Evolutionary conservation across 331 rosid genomes (phyloP).

Genomic region (Stylosanthes scabra): DNA sequence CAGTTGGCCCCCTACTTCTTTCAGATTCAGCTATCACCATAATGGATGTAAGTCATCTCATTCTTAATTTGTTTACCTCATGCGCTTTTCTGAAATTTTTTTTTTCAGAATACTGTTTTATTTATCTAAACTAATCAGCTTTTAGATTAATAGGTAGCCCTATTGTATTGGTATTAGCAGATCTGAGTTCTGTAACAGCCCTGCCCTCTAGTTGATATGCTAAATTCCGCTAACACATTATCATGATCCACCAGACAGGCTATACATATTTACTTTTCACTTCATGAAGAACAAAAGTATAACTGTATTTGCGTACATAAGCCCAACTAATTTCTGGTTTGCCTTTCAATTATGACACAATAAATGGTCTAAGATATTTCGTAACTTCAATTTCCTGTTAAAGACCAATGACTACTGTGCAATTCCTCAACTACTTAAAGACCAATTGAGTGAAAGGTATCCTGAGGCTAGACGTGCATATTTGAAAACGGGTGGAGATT

Average conservation of each 20-base stretch:
- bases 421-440: conserved; percentile 90
- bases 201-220: conserved; percentile 29
- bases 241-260: too few species aligned
- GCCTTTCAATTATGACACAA: conserved; percentile 18
- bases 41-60: conserved; percentile 88
- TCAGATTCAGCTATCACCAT: conserved; percentile 85
- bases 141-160: conserved; percentile 8
- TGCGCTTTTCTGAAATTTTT: conserved; percentile 25
- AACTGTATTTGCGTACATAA: not conserved
- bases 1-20: conserved; percentile 89
- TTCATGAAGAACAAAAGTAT: not conserved
- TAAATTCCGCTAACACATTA: conserved; percentile 21
- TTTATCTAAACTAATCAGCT: not conserved
- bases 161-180: not conserved
- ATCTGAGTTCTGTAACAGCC: not conserved
- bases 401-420: conserved; percentile 98
- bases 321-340: conserved; percentile 16
- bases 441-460: conserved; percentile 87
- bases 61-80: conserved; percentile 28
- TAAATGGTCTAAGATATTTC: conserved; percentile 12
- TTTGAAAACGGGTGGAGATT: conserved; percentile 92
- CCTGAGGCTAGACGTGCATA: conserved; percentile 89
- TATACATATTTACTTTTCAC: conserved; percentile 4
- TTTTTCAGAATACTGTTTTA: too few species aligned
- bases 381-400: conserved; percentile 33